Conservation (phyloP, 2,329 filamentous ascomycete genomes). For the Colletotrichum sp. region DNA sequence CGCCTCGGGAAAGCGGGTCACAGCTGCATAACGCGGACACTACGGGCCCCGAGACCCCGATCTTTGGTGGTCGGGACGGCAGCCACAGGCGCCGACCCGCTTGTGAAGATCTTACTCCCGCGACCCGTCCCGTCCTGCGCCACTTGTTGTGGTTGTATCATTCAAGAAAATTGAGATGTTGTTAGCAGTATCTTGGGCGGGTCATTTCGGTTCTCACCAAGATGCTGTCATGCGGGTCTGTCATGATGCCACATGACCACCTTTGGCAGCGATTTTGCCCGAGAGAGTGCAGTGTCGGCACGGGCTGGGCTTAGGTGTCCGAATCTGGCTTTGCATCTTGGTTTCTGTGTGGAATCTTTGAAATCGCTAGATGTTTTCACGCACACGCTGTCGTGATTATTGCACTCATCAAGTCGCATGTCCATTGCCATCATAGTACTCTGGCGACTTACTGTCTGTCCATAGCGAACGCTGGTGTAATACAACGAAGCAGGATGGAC, state of each 20-base stretch:
- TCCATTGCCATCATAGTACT: neutral
- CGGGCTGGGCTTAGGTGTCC: neutral
- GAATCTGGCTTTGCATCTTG: neutral
- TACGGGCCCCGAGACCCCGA: neutral
- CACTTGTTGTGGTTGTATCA: fast-evolving
- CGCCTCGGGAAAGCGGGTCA: neutral
- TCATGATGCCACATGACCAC: neutral
- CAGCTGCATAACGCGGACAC: neutral
- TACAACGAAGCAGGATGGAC: neutral
- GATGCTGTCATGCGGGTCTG: neutral
- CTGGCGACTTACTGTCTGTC: neutral
- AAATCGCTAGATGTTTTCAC: neutral
- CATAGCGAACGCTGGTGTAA: neutral
- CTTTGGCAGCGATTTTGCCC: neutral
- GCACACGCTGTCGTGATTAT: neutral
- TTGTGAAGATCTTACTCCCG: neutral
- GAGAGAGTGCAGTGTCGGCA: neutral
- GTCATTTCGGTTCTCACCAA: neutral
- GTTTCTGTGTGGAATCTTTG: neutral
- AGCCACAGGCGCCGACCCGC: neutral
- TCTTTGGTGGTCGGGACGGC: neutral
- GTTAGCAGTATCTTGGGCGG: neutral
- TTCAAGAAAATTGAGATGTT: fast-evolving
- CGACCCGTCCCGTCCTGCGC: neutral
- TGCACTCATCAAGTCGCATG: neutral